Evolutionary conservation across 192 early-diverging fungal species (phyloP).

Genomic region (Ramicandelaber brevisporus): DNA sequence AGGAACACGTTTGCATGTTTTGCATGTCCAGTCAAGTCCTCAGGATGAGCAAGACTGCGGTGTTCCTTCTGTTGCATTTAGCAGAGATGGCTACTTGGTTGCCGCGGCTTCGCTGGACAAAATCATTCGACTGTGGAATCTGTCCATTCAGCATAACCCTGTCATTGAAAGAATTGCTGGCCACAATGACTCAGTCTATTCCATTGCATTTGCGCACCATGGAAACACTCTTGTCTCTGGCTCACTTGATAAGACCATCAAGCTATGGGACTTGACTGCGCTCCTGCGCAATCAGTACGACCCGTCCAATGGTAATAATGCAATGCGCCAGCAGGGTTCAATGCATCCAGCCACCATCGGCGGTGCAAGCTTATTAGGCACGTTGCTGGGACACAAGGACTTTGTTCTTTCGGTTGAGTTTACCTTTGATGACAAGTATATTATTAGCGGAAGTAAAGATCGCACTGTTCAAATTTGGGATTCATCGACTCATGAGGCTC

Average conservation of each 20-base stretch:
- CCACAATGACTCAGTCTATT: slow-evolving; percentile 88
- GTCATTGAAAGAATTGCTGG: slow-evolving; percentile 75
- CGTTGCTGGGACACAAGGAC: slow-evolving; percentile 50
- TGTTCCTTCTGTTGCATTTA: slow-evolving; percentile 85
- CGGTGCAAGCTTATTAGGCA: no score
- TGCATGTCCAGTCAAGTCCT: slow-evolving; percentile 68
- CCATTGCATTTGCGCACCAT: slow-evolving; percentile 83
- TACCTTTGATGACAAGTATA: slow-evolving; percentile 62
- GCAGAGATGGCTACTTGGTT: slow-evolving; percentile 63
- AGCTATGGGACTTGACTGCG: slow-evolving; percentile 67
- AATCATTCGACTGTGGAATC: slow-evolving; percentile 83
- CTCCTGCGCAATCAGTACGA: slow-evolving; percentile 11
- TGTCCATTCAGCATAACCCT: slow-evolving; percentile 29
- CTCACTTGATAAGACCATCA: slow-evolving; percentile 72
- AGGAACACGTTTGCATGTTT: slow-evolving; percentile 38
- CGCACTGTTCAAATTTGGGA: slow-evolving; percentile 89
- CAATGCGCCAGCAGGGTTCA: no score
- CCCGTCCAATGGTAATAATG: no score
- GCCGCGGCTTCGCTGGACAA: slow-evolving; percentile 80
- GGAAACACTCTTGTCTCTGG: slow-evolving; percentile 77
- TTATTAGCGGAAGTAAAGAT: slow-evolving; percentile 81
- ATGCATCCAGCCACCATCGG: no score
- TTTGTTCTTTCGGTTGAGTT: slow-evolving; percentile 91
- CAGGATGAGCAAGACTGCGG: slow-evolving; percentile 65
- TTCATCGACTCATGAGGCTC: slow-evolving; percentile 34